Evolutionary conservation across 1,139 yeast species (phyloP), one percentile per base, ranked within the genome.

Genomic region (Blastobotrys illinoisensis): DNA sequence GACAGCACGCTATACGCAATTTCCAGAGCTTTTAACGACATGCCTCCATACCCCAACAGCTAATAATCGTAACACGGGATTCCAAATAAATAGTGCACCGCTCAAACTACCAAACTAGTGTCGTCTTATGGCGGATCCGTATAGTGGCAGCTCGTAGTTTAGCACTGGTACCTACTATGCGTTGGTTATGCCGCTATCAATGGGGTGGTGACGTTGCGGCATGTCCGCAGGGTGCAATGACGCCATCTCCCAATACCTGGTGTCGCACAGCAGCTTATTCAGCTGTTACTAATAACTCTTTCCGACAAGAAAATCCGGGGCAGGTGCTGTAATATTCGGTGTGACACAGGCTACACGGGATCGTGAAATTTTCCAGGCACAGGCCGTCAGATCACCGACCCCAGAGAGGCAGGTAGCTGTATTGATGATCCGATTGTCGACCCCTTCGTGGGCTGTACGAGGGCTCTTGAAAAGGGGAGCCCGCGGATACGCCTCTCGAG

Each of bases 1-100:
- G 44, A 21, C 11, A 52, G 23, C 46, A 51, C 40, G 26, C 50
- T 21, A 46, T 51, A 51, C 36, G 50, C 53, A 23, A 51, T 32
- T 16, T 32, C 40, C 16, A 32, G 3, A 32, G 40, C 40, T 11
- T 32, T 32, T 11, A 32, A 32, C 16, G 40, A 32, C 40, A 32
- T 32, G 40, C 40, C 40, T 32, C 7, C 40, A 32, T 32, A 32
- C 40, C 40, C 40, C 40, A 32, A 32, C 16, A 3, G 13, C 3
- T 32, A 13, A n/a, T 13, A 26, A 23, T 11, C 13, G 40, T 32
- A 32, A 32, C 3, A 21, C 13, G 16, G 16, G 16, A 32, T 13
- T 7, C 16, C 11, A 32, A 32, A 32, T 32, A 32, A 32, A 32
- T 32, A 32, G 13, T 32, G 11, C 40, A 32, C 40, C 16, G 3